phyloP scores from a whole-genome alignment of 2,329 filamentous ascomycete species.

The Aureobasidium lini region DNA sequence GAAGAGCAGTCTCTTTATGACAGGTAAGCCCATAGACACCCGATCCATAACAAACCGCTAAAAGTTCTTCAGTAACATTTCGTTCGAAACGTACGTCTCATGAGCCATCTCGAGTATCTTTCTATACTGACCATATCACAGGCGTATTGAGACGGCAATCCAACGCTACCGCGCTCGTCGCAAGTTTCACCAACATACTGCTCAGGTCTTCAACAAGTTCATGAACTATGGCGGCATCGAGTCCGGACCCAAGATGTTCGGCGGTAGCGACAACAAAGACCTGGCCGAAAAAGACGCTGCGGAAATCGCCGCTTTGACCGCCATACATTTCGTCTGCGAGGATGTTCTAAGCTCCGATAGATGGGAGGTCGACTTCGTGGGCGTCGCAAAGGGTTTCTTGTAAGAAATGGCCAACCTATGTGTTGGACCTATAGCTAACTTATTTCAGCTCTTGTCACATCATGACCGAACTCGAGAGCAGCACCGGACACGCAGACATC shows the following conservation, averaged over 20 bases:
- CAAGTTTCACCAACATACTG: conserved; percentile 58
- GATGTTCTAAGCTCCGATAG: conserved; percentile 39
- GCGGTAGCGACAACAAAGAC: conserved; percentile 51
- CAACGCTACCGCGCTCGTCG: conserved; percentile 72
- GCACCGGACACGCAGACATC: background rate
- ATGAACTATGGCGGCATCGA: conserved; percentile 78
- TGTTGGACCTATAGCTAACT: background rate
- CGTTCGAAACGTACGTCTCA: conserved; percentile 4
- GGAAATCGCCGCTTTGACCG: conserved; percentile 57
- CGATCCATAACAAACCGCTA: background rate
- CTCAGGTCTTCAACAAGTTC: conserved; percentile 67
- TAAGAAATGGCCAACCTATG: conserved; percentile 35
- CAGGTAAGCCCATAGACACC: conserved; percentile 28
- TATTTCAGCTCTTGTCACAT: conserved; percentile 1
- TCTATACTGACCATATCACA: conserved; percentile 30
- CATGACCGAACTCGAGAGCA: background rate
- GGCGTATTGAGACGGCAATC: conserved; percentile 78
- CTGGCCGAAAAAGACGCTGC: conserved; percentile 55
- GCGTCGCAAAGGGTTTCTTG: conserved; percentile 71
- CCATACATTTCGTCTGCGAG: conserved; percentile 48
- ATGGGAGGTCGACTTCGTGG: conserved; percentile 75
- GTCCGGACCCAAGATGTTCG: conserved; percentile 53
- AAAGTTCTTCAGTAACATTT: background rate
- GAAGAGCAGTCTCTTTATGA: conserved; percentile 65
- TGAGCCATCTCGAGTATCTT: background rate